Conservation (phyloP, 2,329 filamentous ascomycete genomes). For the Cordyceps javanica region DNA sequence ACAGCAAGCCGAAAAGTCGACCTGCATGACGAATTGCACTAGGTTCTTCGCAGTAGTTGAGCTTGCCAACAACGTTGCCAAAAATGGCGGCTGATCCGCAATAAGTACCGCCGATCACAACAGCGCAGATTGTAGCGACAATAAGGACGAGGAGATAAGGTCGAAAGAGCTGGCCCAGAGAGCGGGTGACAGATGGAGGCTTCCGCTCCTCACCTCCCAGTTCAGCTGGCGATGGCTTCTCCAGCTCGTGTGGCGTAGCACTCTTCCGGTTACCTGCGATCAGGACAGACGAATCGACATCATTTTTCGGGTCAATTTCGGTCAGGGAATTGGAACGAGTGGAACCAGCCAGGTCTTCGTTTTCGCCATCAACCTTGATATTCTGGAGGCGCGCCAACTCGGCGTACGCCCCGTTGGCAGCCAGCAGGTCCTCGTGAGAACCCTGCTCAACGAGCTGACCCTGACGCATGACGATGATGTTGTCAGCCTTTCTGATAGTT, state of each 20-base stretch:
- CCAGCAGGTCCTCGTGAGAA: constrained; percentile 50
- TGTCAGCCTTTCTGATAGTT: constrained; percentile 51
- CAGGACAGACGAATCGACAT: background rate
- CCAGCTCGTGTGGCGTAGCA: background rate
- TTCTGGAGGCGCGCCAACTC: background rate
- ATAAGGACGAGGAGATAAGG: constrained; percentile 34
- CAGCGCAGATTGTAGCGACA: constrained; percentile 42
- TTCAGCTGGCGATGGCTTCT: background rate
- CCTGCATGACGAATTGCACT: constrained; percentile 43
- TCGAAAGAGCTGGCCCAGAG: constrained; percentile 17
- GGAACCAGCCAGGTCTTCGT: background rate
- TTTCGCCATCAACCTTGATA: background rate
- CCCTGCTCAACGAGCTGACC: constrained; percentile 53
- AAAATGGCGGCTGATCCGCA: constrained; percentile 54
- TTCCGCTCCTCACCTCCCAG: background rate
- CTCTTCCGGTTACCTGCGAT: background rate
- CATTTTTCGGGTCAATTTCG: background rate
- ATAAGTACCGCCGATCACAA: constrained; percentile 51
- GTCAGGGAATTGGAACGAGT: background rate
- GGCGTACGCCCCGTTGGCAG: constrained; percentile 20
- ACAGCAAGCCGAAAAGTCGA: constrained; percentile 49
- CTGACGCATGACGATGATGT: constrained; percentile 54
- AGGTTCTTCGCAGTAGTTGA: constrained; percentile 46
- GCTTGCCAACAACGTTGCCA: constrained; percentile 50
- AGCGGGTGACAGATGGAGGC: constrained; percentile 17